Evolutionary conservation across 2,329 filamentous ascomycete species (phyloP).

Genomic region (Hypoxylon sp.): DNA sequence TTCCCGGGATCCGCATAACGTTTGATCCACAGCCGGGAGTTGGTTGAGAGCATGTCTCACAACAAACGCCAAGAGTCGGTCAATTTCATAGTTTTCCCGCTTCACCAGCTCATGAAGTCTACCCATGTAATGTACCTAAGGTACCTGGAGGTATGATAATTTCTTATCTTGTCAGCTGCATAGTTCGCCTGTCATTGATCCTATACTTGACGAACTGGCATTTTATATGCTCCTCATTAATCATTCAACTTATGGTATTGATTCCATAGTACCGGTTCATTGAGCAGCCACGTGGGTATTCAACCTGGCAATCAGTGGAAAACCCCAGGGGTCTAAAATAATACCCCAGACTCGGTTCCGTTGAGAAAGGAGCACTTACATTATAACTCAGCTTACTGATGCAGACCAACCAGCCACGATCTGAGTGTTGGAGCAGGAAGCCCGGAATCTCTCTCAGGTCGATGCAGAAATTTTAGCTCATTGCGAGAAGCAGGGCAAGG

Average conservation of each 20-base stretch:
- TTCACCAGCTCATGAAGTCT: constrained; percentile 5
- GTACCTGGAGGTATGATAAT: constrained; percentile 6
- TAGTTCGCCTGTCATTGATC: not conserved
- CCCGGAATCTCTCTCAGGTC: constrained; percentile 24
- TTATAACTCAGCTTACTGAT: constrained; percentile 16
- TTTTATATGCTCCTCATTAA: constrained; percentile 2
- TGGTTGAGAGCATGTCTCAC: constrained; percentile 26
- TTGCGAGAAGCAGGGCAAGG: constrained; percentile 7
- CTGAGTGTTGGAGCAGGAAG: constrained; percentile 16
- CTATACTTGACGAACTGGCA: constrained; percentile 15
- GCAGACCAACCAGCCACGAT: constrained; percentile 26
- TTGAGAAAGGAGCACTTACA: constrained; percentile 9
- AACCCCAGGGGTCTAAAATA: constrained; percentile 23
- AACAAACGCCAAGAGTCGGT: constrained; percentile 35
- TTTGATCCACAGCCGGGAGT: constrained; percentile 25
- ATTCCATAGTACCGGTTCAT: constrained; percentile 37
- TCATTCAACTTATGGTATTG: constrained; percentile 29
- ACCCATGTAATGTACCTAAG: too few relatives aligned
- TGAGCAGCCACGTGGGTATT: constrained; percentile 41
- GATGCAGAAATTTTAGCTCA: constrained; percentile 18
- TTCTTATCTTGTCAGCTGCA: constrained; percentile 15
- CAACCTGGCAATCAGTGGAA: constrained; percentile 31
- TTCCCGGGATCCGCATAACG: constrained; percentile 27
- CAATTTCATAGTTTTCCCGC: constrained; percentile 31
- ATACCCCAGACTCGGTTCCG: constrained; percentile 37